Base-by-base conservation (phyloP, 441 rosid species). In the Arabidopsis lyrata region DNA sequence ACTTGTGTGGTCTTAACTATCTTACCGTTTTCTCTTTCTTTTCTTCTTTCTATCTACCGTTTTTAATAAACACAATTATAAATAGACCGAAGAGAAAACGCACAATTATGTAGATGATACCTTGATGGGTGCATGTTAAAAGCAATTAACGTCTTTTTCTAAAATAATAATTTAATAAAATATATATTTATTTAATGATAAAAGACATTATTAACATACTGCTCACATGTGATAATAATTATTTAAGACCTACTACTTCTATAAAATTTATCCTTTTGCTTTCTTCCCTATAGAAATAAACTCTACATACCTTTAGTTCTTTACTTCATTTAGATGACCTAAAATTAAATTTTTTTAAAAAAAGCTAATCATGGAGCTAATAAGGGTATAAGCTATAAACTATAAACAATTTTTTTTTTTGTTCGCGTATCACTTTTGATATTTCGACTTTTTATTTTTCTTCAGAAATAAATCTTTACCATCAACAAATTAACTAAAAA, bases 111-210 rank as follows among this genome's bases (percentile, higher is more conserved):
- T 4, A 48, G 12, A 34, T 63, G 48, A 41, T 63, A 31, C 79
- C 75, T 76, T 39, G 75, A 63, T 68, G 44, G 36, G 41, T 61
- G 66, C 52, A 16, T 62, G 35, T 61, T 38, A 55, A 64, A 70
- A 49, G 66, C 38, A 44, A 54, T 68, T 50, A n/a, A 42, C 39
- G 13, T 68, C 68, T 68, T 75, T 41, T 67, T 61, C 16, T 15
- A 50, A 64, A 64, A 50, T 55, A 45, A 36, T 55, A 56, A 56
- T 58, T 24, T 42, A 27, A 47, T 65, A 56, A 36, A 1, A 48
- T 5, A 0, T 44, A 32, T 3, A 2, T 24, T 24, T 24, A 4
- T 29, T 4, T 27, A 15, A 66, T 14, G 13, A 52, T 72, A 72
- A 59, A n/a, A 52, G 52, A 20, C 29, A 54, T 22, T 70, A 35